Base-by-base conservation (phyloP, 1,284 basidiomycete genomes). In the Malassezia sympodialis region DNA sequence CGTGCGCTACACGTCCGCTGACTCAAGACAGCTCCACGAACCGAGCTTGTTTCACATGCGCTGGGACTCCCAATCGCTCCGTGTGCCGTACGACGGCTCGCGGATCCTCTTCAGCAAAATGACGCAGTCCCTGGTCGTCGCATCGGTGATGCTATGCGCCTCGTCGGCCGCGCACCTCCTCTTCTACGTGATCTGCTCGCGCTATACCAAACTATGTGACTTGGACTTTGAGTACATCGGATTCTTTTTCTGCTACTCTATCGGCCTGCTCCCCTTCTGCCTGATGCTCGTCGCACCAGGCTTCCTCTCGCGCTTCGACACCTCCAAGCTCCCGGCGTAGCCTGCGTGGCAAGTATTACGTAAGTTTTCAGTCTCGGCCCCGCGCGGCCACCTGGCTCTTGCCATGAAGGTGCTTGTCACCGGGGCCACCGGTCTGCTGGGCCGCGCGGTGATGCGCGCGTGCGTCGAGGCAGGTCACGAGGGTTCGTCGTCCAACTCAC, bases 361-460 rank as follows among this genome's bases (percentile, higher is more conserved):
- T 48, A 35, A 48, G 34, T 28, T 31, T 10, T n/a, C 15, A 12
- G 27, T n/a, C 30, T 30, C 28, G n/a, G 41, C n/a, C 26, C 1
- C 15, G 24, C 46, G 31, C 46, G 34, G 23, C 3, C 1, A 34
- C 46, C 46, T 6, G 32, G 30, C 12, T 23, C 34, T 4, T 19
- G 35, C 53, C 26, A 60, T 63, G 60, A 59, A 63, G 49, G 52
- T 62, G 78, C 79, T 66, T 79, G 64, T 67, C 50, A 62, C 70
- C 67, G 78, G 79, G 19, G 78, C 78, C n/a, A 77, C 76, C n/a
- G 79, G 79, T 23, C 71, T 79, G 23, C 75, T 79, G 17, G 79
- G 79, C 17, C 69, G 79, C 50, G 78, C 78, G 1, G 76, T 78
- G 8, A 65, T 67, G 30, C 56, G 49, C 19, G 59, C 58, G 30